phyloP scores from a whole-genome alignment of 2,329 filamentous ascomycete genomes.

The Drechslerella dactyloides region DNA sequence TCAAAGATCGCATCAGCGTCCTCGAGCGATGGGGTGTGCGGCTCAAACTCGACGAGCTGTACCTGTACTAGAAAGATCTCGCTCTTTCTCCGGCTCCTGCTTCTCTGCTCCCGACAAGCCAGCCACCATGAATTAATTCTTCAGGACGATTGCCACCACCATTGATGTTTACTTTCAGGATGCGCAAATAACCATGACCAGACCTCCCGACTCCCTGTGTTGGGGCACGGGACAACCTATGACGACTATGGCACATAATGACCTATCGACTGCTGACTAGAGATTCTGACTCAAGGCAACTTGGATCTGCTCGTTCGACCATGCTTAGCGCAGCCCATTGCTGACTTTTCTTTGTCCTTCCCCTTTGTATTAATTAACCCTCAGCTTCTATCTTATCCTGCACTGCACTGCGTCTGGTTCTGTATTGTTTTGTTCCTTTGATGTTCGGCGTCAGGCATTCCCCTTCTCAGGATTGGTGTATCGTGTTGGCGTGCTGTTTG shows the following conservation, averaged over 20 bases:
- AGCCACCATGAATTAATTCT: no score
- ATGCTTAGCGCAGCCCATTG: slow-evolving; percentile 28
- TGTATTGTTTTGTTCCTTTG: slow-evolving; percentile 12
- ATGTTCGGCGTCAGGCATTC: slow-evolving; percentile 29
- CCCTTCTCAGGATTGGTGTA: neutral
- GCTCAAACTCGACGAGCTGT: slow-evolving; percentile 49
- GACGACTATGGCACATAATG: slow-evolving; percentile 43
- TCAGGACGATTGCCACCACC: slow-evolving; percentile 9
- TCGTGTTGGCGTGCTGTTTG: slow-evolving; percentile 23
- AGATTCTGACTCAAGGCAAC: slow-evolving; percentile 50
- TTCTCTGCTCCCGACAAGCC: slow-evolving; percentile 12
- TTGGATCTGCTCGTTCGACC: slow-evolving; percentile 41
- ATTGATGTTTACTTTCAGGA: slow-evolving; percentile 23
- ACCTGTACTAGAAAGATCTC: slow-evolving; percentile 41
- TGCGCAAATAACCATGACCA: neutral
- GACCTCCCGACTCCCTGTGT: slow-evolving; percentile 2
- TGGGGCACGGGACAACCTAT: slow-evolving; percentile 20
- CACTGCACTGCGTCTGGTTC: neutral
- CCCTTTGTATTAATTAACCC: slow-evolving; percentile 26
- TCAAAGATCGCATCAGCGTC: slow-evolving; percentile 45
- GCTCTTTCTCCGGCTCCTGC: slow-evolving; percentile 9
- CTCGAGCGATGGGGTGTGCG: slow-evolving; percentile 46
- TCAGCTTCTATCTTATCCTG: neutral
- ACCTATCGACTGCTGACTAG: slow-evolving; percentile 32
- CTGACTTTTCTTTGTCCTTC: slow-evolving; percentile 17